Percentiles rank a stretch among this genome's conserved stretches.
Conservation (phyloP, 2,329 filamentous ascomycete genomes). For the Teratosphaeria gauchensis region DNA sequence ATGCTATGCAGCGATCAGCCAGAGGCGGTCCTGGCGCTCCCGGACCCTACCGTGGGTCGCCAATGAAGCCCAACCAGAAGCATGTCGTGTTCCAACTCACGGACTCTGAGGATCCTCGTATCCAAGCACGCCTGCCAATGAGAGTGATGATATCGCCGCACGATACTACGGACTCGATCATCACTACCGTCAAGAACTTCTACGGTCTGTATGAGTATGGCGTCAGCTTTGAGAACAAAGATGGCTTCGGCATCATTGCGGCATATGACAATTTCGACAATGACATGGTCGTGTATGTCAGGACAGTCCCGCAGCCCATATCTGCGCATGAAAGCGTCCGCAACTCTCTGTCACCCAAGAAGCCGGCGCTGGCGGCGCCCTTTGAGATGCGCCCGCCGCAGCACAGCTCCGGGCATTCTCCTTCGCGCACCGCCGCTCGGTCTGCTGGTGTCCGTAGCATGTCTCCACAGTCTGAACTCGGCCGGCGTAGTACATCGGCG, state of each 20-base stretch:
- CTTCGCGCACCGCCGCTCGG: constrained; percentile 59
- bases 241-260: constrained; percentile 84
- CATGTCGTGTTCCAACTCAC: constrained; percentile 72
- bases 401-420: constrained; percentile 50
- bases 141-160: constrained; percentile 86
- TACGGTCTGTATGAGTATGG: constrained; percentile 88
- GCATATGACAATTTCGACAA: constrained; percentile 91
- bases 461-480: constrained; percentile 60
- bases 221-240: constrained; percentile 88
- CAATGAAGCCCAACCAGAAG: constrained; percentile 43
- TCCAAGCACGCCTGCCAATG: constrained; percentile 64
- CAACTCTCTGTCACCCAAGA: constrained; percentile 36
- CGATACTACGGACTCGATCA: constrained; percentile 94
- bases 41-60: constrained; percentile 17
- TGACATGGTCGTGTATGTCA: constrained; percentile 88
- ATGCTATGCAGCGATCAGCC: constrained; percentile 11
- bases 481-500: constrained; percentile 67
- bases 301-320: constrained; percentile 31
- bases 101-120: constrained; percentile 25
- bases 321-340: constrained; percentile 13
- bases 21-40: constrained; percentile 12
- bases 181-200: constrained; percentile 98
- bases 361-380: constrained; percentile 52
- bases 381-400: constrained; percentile 55
- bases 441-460: constrained; percentile 67